phyloP scores from a whole-genome alignment of 805 yeast genomes.

The Candida railenensis region DNA sequence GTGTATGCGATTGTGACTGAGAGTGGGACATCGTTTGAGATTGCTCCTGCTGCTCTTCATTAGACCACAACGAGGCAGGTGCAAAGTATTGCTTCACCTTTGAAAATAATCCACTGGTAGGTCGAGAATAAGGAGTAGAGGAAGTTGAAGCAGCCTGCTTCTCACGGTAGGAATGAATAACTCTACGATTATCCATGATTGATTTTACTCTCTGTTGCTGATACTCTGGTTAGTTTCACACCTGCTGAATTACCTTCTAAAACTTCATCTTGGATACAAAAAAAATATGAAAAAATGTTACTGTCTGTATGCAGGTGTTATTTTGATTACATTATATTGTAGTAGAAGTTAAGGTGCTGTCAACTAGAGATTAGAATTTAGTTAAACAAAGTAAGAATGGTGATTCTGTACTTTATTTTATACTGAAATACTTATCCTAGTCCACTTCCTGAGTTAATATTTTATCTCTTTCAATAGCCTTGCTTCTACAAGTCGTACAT shows the following conservation, averaged over 20 bases:
- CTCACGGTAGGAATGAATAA: conserved; percentile 26
- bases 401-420: too few species aligned
- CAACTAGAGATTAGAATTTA: too few species aligned
- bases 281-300: not conserved
- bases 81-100: conserved; percentile 25
- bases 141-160: conserved; percentile 16
- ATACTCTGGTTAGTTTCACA: not conserved
- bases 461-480: not conserved
- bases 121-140: conserved; percentile 20
- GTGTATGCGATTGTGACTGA: conserved; percentile 1
- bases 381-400: too few species aligned
- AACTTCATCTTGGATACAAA: not conserved
- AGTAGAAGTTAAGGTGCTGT: too few species aligned
- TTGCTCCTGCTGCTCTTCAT: conserved; percentile 5
- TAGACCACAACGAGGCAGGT: conserved; percentile 7
- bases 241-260: not conserved
- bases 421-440: too few species aligned
- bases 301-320: not conserved
- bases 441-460: too few species aligned
- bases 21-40: not conserved
- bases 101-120: conserved; percentile 22
- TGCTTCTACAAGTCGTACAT: not conserved
- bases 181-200: conserved; percentile 36
- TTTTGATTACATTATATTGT: too few species aligned
- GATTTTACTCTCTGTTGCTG: not conserved